Base-by-base conservation (phyloP, 352 stramenopile species). In the Pythium folliculosum region DNA sequence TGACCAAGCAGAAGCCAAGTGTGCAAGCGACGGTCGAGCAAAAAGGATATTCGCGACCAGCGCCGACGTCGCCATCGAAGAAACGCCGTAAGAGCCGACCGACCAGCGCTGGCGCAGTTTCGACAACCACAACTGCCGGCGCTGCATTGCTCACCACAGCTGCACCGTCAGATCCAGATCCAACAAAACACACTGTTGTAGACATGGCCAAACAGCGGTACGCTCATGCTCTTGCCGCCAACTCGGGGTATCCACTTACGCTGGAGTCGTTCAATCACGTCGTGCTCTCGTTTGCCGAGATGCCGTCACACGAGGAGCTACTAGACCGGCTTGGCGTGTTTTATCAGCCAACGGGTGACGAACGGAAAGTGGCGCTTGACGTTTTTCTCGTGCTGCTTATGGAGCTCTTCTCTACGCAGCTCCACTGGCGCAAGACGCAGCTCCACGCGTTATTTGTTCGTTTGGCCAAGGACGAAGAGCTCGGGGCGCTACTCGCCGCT, bases 181-280 rank as follows among this genome's bases (percentile, higher is more conserved):
- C 19, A 2, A 13, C 17, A 16, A 13, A 35, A 27, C 1, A n/a
- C n/a, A 61, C 65, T 25, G 37, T 77, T 1, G 40, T 74, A 0
- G 68, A 64, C 8, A 45, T 21, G 21, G 56, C 37, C 3, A 69
- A 32, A 1, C n/a, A 21, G 16, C 13, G 25, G 6, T 71, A 65
- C 32, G 27, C 48, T 12, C 22, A 44, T 9, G 70, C 76, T 14
- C 69, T 87, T 1, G 58, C 59, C 3, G 53, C 38, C 10, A 88
- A 86, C 22, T 62, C 68, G 1, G 72, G 70, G 0, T 64, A 68
- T 2, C 79, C 80, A 3, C 68, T 89, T 22, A 81, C 73, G 0
- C 65, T 91, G 3, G 82, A 91, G 35, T 22, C 40, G 6, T 87
- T 91, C 45, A 89, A 89, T 49, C 62, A 67, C 0, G n/a, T 91